These are phyloP conservation scores for Leucocoprinus birnbaumii DNA, from an alignment of 768 basidiomycete species.

Conservation along the genomic window DNA sequence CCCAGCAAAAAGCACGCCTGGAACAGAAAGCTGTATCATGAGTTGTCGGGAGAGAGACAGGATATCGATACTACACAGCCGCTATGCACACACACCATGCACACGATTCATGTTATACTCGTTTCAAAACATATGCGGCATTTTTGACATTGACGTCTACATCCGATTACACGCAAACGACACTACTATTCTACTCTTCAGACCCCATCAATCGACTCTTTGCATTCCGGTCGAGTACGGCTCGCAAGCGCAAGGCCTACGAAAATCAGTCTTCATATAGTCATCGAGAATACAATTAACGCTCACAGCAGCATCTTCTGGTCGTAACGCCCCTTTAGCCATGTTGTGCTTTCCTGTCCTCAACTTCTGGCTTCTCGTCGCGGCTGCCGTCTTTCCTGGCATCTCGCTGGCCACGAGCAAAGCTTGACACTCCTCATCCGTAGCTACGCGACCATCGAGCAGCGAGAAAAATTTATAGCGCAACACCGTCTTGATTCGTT, in stretches of 20 bases:
- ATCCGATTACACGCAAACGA: not conserved
- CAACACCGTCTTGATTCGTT: constrained; percentile 81
- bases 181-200: not conserved
- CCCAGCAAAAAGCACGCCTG: constrained; percentile 63
- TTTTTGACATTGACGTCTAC: not conserved
- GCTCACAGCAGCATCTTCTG: constrained; percentile 80
- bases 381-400: constrained; percentile 34
- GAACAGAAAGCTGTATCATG: constrained; percentile 53
- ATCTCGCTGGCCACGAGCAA: constrained; percentile 47
- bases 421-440: constrained; percentile 70
- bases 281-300: not conserved
- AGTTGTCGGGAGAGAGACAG: not conserved
- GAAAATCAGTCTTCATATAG: not conserved
- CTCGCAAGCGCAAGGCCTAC: constrained; percentile 69
- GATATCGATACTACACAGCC: not conserved
- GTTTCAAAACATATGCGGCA: not conserved
- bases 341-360: constrained; percentile 80
- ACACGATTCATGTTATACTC: not conserved
- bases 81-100: not conserved
- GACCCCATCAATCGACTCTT: constrained; percentile 19
- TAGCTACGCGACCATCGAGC: constrained; percentile 66
- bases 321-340: constrained; percentile 81
- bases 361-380: constrained; percentile 47
- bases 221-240: constrained; percentile 55
- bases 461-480: constrained; percentile 84